These are phyloP conservation scores for Crotalaria pallida DNA, from an alignment of 306 rosid genomes.

Conservation along the genomic window DNA sequence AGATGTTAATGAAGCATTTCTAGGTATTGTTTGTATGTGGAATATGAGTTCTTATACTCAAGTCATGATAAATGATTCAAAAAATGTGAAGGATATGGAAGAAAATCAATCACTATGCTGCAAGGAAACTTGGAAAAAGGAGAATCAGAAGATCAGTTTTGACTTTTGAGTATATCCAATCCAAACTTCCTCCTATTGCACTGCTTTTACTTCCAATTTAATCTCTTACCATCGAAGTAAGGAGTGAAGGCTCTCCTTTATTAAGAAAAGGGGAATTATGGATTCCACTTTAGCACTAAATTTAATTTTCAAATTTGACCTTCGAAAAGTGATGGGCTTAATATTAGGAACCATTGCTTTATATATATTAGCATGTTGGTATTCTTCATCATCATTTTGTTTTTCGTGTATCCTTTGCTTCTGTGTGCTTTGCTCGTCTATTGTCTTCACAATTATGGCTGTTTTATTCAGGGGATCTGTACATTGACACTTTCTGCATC, in stretches of 20 bases:
- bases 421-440: not conserved
- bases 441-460: slow-evolving; percentile 10
- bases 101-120: not conserved
- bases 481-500: slow-evolving; percentile 91
- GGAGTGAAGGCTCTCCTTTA: not conserved
- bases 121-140: not conserved
- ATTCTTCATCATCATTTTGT: slow-evolving; percentile 7
- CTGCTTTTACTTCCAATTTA: not conserved
- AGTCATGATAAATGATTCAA: not conserved
- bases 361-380: slow-evolving; percentile 4
- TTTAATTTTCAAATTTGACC: not conserved
- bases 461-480: slow-evolving; percentile 82
- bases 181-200: slow-evolving; percentile 6
- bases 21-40: not conserved
- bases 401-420: not conserved
- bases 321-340: not conserved
- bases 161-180: not conserved
- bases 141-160: not conserved
- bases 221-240: slow-evolving; percentile 7
- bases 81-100: slow-evolving; percentile 14
- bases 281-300: slow-evolving; percentile 1
- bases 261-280: not conserved
- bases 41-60: slow-evolving; percentile 9
- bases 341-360: not conserved
- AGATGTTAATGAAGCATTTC: not conserved